These are phyloP conservation scores for Cytospora piceae DNA, from an alignment of 2,329 filamentous ascomycete genomes.

Conservation along the genomic window DNA sequence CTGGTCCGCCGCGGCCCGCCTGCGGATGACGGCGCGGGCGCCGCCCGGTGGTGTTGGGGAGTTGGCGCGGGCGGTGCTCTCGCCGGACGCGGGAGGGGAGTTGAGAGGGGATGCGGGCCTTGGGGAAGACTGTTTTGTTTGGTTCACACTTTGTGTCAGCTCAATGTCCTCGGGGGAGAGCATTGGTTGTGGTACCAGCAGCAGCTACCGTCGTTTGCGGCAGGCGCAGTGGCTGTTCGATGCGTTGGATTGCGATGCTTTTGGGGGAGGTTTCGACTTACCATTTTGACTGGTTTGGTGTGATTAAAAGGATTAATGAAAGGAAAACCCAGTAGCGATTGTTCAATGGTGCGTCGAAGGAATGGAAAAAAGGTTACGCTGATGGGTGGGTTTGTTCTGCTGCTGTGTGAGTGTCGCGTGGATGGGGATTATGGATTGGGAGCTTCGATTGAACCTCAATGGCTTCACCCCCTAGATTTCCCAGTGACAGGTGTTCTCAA, in stretches of 20 bases:
- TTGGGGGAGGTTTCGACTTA: constrained; percentile 27
- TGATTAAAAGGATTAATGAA: constrained; percentile 20
- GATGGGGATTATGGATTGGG: constrained; percentile 8
- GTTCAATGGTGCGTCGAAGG: constrained; percentile 15
- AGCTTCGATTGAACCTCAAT: constrained; percentile 6
- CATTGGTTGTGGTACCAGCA: neutral
- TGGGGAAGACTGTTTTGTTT: constrained; percentile 57
- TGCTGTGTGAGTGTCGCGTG: constrained; percentile 18
- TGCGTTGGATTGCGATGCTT: neutral
- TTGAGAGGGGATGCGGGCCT: constrained; percentile 63
- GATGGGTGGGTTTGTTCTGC: constrained; percentile 5
- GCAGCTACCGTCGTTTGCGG: neutral
- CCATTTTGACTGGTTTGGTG: constrained; percentile 30
- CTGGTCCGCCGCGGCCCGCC: constrained; percentile 93
- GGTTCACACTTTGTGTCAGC: constrained; percentile 26
- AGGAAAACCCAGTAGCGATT: constrained; percentile 4
- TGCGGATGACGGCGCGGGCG: constrained; percentile 91
- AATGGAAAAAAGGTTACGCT: constrained; percentile 10
- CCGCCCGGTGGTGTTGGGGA: constrained; percentile 91
- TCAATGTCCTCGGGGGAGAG: neutral
- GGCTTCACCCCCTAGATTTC: constrained; percentile 16
- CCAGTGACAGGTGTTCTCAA: constrained; percentile 26
- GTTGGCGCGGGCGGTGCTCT: constrained; percentile 71
- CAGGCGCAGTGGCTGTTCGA: constrained; percentile 15
- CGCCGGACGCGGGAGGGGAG: constrained; percentile 63